Conservation (phyloP, 2,329 filamentous ascomycete species). For the Pyricularia grisea region DNA sequence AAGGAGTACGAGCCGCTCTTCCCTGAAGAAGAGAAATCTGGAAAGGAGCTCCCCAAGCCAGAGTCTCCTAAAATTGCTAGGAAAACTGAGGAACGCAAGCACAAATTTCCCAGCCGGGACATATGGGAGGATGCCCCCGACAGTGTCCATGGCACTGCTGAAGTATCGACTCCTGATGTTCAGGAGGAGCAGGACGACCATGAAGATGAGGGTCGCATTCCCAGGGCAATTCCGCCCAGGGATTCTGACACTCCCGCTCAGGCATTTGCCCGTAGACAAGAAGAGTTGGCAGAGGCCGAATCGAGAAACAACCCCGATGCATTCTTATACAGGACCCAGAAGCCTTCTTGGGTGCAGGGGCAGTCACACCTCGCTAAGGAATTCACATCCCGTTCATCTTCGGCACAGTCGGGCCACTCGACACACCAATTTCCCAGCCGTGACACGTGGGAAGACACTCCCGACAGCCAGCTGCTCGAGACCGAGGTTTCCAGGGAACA, state of each 20-base stretch:
- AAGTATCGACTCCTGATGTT: slow-evolving; percentile 72
- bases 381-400: slow-evolving; percentile 12
- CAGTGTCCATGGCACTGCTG: slow-evolving; percentile 69
- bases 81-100: slow-evolving; percentile 46
- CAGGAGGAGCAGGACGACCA: slow-evolving; percentile 19
- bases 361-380: slow-evolving; percentile 42
- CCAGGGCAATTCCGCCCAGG: slow-evolving; percentile 16
- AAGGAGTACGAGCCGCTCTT: slow-evolving; percentile 95
- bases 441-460: slow-evolving; percentile 91
- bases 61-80: slow-evolving; percentile 17
- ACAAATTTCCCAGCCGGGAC: slow-evolving; percentile 84
- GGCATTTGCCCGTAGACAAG: slow-evolving; percentile 56
- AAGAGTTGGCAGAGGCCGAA: slow-evolving; percentile 54
- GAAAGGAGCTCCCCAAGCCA: slow-evolving; percentile 24
- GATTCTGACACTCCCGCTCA: slow-evolving; percentile 47
- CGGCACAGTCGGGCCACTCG: slow-evolving; percentile 39
- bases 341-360: slow-evolving; percentile 35
- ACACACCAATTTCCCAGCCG: slow-evolving; percentile 77
- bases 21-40: slow-evolving; percentile 56
- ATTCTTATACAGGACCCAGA: slow-evolving; percentile 43
- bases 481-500: slow-evolving; percentile 58
- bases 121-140: slow-evolving; percentile 95
- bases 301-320: slow-evolving; percentile 31
- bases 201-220: slow-evolving; percentile 16
- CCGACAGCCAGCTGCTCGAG: slow-evolving; percentile 71